Conservation (phyloP, 1,139 yeast genomes). For the Eremothecium cymbalariae region DNA sequence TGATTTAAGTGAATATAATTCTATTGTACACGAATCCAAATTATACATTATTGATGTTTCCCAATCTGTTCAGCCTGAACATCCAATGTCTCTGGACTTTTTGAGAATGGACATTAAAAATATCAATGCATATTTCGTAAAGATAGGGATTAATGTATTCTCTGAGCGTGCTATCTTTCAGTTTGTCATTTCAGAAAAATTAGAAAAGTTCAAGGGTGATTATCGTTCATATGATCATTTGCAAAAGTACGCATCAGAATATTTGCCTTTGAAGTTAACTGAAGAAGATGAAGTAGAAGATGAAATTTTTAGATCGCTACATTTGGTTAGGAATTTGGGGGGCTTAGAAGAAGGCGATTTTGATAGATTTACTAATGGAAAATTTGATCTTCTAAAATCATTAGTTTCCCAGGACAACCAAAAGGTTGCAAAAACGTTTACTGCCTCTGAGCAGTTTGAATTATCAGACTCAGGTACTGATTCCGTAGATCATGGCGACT, state of each 20-base stretch:
- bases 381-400: slow-evolving; percentile 66
- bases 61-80: slow-evolving; percentile 96
- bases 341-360: slow-evolving; percentile 83
- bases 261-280: slow-evolving; percentile 43
- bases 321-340: slow-evolving; percentile 68
- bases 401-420: slow-evolving; percentile 40
- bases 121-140: slow-evolving; percentile 75
- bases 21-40: slow-evolving; percentile 73
- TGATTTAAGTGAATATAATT: slow-evolving; percentile 90
- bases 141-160: slow-evolving; percentile 65
- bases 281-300: slow-evolving; percentile 62
- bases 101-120: slow-evolving; percentile 96
- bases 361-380: slow-evolving; percentile 70
- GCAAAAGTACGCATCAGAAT: slow-evolving; percentile 35
- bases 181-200: slow-evolving; percentile 47
- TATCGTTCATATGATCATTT: slow-evolving; percentile 38
- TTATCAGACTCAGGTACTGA: slow-evolving; percentile 15
- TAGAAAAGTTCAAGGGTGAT: slow-evolving; percentile 34
- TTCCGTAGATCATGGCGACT: slow-evolving; percentile 18
- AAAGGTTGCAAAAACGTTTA: slow-evolving; percentile 20
- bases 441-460: slow-evolving; percentile 26
- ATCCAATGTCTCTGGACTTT: slow-evolving; percentile 93
- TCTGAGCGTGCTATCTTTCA: slow-evolving; percentile 77
- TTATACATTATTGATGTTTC: slow-evolving; percentile 92
- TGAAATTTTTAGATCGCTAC: slow-evolving; percentile 79